Conservation (phyloP, 106 monocot genomes). For the Apostasia shenzhenica region DNA sequence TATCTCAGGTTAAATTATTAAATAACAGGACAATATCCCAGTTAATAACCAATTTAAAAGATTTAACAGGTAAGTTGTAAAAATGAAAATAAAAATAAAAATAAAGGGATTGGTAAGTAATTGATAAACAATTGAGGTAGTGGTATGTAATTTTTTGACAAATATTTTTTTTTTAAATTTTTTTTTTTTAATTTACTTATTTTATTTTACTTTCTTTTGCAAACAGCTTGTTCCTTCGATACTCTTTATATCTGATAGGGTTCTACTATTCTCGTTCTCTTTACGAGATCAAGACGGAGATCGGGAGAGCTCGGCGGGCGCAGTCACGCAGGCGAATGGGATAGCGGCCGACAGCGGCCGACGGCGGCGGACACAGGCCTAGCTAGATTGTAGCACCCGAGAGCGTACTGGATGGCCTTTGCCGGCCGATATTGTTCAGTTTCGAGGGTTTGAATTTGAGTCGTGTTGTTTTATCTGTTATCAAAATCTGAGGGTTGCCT, state of each 20-base stretch:
- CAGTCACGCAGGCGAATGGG: background rate
- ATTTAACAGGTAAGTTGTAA: no score
- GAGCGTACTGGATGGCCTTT: background rate
- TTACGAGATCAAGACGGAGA: background rate
- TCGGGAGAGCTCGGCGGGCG: background rate
- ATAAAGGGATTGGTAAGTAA: no score
- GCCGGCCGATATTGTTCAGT: background rate
- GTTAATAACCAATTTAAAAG: no score
- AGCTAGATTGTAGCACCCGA: background rate
- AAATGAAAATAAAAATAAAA: no score
- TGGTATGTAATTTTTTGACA: no score
- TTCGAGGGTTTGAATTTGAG: constrained; percentile 2
- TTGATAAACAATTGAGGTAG: no score
- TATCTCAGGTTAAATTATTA: no score
- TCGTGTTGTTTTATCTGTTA: background rate
- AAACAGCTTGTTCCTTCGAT: background rate
- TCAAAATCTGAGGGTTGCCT: background rate
- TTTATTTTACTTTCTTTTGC: no score
- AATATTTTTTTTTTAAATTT: no score
- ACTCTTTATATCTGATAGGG: background rate
- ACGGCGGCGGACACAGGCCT: background rate
- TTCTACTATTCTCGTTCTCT: background rate
- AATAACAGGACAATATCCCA: no score
- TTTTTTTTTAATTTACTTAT: background rate
- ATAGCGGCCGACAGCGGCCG: background rate